Evolutionary conservation across 805 yeast species (phyloP).

Genomic region (Yarrowia bubula): DNA sequence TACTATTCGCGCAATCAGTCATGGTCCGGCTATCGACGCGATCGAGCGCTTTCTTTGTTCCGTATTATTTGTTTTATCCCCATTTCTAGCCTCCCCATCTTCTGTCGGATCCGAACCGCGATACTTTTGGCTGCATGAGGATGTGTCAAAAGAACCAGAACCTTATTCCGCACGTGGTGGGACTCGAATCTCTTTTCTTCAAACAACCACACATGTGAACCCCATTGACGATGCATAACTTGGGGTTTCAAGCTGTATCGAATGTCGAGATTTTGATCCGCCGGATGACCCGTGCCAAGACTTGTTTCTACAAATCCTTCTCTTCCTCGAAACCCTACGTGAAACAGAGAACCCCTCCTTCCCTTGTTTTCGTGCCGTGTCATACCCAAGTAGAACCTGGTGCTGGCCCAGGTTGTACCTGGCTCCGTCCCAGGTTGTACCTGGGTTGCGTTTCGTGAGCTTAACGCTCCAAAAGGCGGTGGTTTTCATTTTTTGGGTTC

Average conservation of each 20-base stretch:
- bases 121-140: not conserved
- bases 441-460: slow-evolving; percentile 19
- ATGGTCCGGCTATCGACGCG: not conserved
- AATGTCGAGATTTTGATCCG: no score
- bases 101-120: slow-evolving; percentile 7
- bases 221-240: not conserved
- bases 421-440: slow-evolving; percentile 23
- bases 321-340: not conserved
- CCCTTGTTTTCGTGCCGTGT: not conserved
- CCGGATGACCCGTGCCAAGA: no score
- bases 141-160: not conserved
- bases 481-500: not conserved
- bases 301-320: no score
- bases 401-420: slow-evolving; percentile 17
- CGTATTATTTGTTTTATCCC: not conserved
- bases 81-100: not conserved
- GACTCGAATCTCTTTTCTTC: no score
- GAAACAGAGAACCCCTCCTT: not conserved
- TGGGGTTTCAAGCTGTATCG: not conserved
- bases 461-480: not conserved
- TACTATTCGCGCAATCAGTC: no score
- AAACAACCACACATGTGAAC: not conserved
- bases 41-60: not conserved
- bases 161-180: slow-evolving; percentile 7
- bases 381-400: not conserved